Evolutionary conservation across 1,139 yeast species (phyloP), one percentile per base, ranked within the genome.

Genomic region (Pichia sp.): DNA sequence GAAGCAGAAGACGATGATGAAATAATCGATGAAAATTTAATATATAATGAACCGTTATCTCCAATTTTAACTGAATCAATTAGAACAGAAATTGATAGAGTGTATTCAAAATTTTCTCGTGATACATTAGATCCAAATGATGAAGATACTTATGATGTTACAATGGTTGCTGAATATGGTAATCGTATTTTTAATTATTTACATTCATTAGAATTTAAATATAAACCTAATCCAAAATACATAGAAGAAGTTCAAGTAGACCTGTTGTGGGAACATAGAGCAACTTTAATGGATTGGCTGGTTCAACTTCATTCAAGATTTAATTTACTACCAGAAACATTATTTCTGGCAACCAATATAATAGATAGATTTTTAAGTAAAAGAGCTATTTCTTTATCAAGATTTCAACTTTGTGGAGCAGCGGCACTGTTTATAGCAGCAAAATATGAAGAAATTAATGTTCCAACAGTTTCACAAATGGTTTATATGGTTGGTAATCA

Each of bases 111-210:
- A 54, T 76, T 73, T 54, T 69, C 82, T 29, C 63, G 71, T 40
- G 67, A 67, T 30, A 63, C 70, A 1, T 69, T 87, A 50, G 95
- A 87, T 63, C 86, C 81, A 38, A 74, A 76, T 52, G 97, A 92
- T 63, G 96, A 90, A 62, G 98, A 92, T 63, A 83, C 90, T 8
- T 83, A 74, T 66, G 97, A 92, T 63, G 82, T 85, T 10, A 81
- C 95, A 16, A 90, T 92, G 97, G 97, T 87, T 32, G 82, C 92
- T 5, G 98, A 92, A 65, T 87, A 90, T 62, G 80, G 92, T n/a
- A 87, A 89, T 11, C 96, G 89, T 55, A 87, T 92, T 49, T 89
- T 92, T 66, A 78, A 78, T 48, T 89, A 92, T 65, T 70, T 92
- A 75, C 87, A 82, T 57, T 76, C 76, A 49, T 70, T 92, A 48